These are phyloP conservation scores for Phaffia australis DNA, from an alignment of 768 basidiomycete species.

Conservation along the genomic window DNA sequence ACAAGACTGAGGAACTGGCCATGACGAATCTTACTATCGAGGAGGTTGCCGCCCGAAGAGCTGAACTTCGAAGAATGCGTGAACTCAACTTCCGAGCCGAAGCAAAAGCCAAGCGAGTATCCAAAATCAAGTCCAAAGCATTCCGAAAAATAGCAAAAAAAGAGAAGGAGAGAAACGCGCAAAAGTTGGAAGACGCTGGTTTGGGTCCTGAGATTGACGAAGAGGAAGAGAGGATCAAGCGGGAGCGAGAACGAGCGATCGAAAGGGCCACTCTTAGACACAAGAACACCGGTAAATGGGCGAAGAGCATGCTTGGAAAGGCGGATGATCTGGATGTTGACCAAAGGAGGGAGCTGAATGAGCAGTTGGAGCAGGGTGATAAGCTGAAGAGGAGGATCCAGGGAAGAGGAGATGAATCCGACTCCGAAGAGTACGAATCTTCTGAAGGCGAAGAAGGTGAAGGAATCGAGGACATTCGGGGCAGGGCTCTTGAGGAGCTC, in stretches of 20 bases:
- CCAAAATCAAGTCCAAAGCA: constrained; percentile 92
- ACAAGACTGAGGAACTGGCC: constrained; percentile 66
- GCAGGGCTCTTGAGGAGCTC: constrained; percentile 67
- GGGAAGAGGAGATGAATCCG: constrained; percentile 43
- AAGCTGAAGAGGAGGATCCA: constrained; percentile 63
- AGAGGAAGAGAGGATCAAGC: constrained; percentile 50
- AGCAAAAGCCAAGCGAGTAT: constrained; percentile 71
- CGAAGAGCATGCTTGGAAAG: constrained; percentile 57
- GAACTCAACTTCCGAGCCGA: constrained; percentile 91
- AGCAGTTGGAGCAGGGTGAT: constrained; percentile 77
- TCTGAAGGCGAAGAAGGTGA: constrained; percentile 35
- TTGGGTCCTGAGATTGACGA: constrained; percentile 46
- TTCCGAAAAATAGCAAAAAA: constrained; percentile 77
- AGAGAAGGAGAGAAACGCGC: constrained; percentile 53
- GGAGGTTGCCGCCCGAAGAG: constrained; percentile 69
- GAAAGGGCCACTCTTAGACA: constrained; percentile 84
- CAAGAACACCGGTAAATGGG: constrained; percentile 81
- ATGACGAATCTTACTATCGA: constrained; percentile 73
- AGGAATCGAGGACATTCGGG: constrained; percentile 49
- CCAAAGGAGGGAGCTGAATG: constrained; percentile 58
- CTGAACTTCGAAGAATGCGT: constrained; percentile 74
- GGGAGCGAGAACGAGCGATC: constrained; percentile 66
- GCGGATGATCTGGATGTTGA: constrained; percentile 47
- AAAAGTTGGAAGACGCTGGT: constrained; percentile 38
- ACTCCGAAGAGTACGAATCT: constrained; percentile 32